phyloP scores from a whole-genome alignment of 164 flowering plant species.

The Tetracentron sinense region DNA sequence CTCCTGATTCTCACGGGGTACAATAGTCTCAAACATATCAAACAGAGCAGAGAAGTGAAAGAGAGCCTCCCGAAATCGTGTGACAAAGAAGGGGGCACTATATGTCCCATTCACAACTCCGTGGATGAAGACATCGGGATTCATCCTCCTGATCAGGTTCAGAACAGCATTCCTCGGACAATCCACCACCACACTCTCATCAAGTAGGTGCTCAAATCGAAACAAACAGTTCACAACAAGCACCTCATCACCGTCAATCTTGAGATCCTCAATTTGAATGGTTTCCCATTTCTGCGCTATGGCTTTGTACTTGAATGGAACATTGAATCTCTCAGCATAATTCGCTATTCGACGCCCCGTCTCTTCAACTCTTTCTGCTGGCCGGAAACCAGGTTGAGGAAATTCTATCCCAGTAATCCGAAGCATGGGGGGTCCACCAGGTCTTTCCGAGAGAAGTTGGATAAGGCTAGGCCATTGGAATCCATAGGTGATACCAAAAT shows the following conservation, averaged over 20 bases:
- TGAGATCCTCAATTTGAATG: constrained; percentile 60
- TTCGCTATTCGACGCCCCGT: constrained; percentile 65
- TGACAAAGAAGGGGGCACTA: constrained; percentile 79
- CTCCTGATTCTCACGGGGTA: constrained; percentile 57
- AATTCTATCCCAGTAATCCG: constrained; percentile 83
- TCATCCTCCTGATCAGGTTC: constrained; percentile 46
- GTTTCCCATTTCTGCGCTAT: constrained; percentile 84
- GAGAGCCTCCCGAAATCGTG: constrained; percentile 75
- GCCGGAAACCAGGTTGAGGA: constrained; percentile 89
- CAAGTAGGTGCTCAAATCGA: constrained; percentile 51
- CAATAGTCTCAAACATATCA: constrained; percentile 74
- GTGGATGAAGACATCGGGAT: constrained; percentile 61
- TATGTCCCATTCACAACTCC: constrained; percentile 66
- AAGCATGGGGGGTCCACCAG: constrained; percentile 74
- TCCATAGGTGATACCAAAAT: constrained; percentile 84
- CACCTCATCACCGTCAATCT: constrained; percentile 58
- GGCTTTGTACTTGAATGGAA: constrained; percentile 70
- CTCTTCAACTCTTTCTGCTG: constrained; percentile 73
- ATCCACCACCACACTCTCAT: constrained; percentile 61
- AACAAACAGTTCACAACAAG: constrained; percentile 61
- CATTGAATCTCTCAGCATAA: constrained; percentile 63
- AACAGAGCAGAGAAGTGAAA: constrained; percentile 73
- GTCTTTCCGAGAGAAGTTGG: constrained; percentile 48
- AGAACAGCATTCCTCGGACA: constrained; percentile 57
- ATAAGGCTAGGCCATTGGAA: constrained; percentile 90